Evolutionary conservation across 2,329 filamentous ascomycete genomes (phyloP), one percentile per base, ranked within the genome.

Genomic region (Drechslerella coelobrocha): DNA sequence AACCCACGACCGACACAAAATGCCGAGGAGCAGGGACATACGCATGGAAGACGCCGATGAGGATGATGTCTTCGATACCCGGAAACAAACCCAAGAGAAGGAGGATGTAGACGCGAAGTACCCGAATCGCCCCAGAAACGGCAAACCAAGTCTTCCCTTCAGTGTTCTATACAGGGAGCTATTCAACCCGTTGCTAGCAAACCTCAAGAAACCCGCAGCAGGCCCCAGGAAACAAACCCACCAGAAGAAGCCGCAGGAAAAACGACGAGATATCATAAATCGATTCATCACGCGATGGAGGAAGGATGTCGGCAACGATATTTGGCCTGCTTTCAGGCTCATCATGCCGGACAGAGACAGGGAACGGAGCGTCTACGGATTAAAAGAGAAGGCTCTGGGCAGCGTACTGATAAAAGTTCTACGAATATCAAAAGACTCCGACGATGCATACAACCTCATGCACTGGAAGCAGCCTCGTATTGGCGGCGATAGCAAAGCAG

Each of bases 381-480:
- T 99, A 41, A 97, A 97, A 77, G 94, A 99, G 81, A 92, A 89
- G 77, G 86, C 88, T 3, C 92, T 99, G 68, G 93, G 89, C 8
- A 96, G 92, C 77, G 81, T 97, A 19, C 82, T 97, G n/a, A 90
- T 97, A 66, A 93, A 92, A 77, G 84, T 96, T 39, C 89, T 96
- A 83, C 93, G 92, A 77, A 96, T 99, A 75, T 89, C 92, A 80
- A 90, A 89, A 76, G 88, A 92, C 75, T 95, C 91, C 0, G 91
- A 96, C 73, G 93, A 97, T 80, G 93, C 88, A 0, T 88, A 89
- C 77, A 91, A 86, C 73, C 82, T 99, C 23, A 79, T 95, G 60
- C 91, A 96, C 73, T 99, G 94, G 94, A 97, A 96, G 79, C 81
- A 95, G 0, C 93, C 92, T 0, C 89, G 90, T 0, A 84, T 89